Base-by-base conservation (phyloP, 2,329 filamentous ascomycete species). In the Aureobasidium sp. region DNA sequence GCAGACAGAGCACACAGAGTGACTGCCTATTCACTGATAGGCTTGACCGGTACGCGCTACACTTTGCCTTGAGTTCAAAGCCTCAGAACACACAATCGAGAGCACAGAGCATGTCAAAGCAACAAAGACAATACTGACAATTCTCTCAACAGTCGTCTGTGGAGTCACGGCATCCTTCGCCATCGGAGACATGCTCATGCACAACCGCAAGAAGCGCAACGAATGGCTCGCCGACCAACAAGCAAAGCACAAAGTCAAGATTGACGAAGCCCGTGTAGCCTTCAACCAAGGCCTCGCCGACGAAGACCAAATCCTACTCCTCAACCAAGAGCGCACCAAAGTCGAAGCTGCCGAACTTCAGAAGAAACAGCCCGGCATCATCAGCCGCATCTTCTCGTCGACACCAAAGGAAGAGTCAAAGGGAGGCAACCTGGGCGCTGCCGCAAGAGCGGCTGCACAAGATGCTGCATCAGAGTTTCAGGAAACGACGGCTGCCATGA, bases 101-200 rank as follows among this genome's bases (percentile, higher is more conserved):
- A 29, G 21, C 29, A 27, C 10, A 47, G 10, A 25, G 5, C n/a
- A 45, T 8, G 4, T 33, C 19, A 11, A 23, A 10, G 15, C 9
- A 11, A 17, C 3, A 3, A 25, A 25, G 19, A 6, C 11, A 27
- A 29, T 31, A 8, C 60, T 58, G 46, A 61, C 51, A 19, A 21
- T 42, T 11, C 10, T 33, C 13, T 17, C 46, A 43, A 35, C 69
- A 81, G 84, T 84, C 61, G 74, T 86, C 63, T 78, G 80, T 55
- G 82, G 78, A 66, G 79, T 81, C 43, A 79, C 87, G 46, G 84
- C 84, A 38, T 78, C 82, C 40, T 86, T 86, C 70, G 84, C 85
- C 10, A 78, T 86, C 64, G 79, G 82, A 62, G 85, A 86, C 67
- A 82, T 88, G 77, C 78, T 87, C 61, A 73, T 86, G 62, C 84